Conservation (phyloP, 1,284 basidiomycete species). For the Malassezia arunalokei region DNA sequence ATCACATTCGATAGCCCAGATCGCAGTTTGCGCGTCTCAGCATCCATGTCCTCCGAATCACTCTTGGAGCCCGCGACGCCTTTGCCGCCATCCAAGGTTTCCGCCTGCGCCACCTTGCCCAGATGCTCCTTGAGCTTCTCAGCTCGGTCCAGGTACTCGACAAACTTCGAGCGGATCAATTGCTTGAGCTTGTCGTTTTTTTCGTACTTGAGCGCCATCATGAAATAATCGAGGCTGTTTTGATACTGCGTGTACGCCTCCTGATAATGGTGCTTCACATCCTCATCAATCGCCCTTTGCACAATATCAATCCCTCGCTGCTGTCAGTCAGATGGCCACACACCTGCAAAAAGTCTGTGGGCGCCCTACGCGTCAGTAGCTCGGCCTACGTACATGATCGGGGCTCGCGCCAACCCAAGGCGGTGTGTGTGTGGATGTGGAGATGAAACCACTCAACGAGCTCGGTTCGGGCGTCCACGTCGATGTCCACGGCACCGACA, state of each 20-base stretch:
- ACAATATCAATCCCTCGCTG: conserved; percentile 91
- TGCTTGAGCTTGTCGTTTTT: conserved; percentile 87
- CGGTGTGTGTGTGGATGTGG: no score
- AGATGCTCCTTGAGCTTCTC: conserved; percentile 70
- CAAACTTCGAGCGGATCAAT: conserved; percentile 77
- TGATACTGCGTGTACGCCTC: conserved; percentile 80
- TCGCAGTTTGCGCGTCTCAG: conserved; percentile 87
- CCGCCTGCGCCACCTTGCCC: conserved; percentile 46
- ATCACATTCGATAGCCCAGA: conserved; percentile 79
- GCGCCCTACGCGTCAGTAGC: conserved; percentile 3
- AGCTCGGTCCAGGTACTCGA: conserved; percentile 81
- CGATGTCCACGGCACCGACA: no score
- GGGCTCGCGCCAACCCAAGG: no score
- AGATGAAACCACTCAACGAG: no score
- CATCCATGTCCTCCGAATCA: conserved; percentile 64
- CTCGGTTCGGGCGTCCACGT: no score
- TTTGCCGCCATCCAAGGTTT: conserved; percentile 50
- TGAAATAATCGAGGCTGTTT: conserved; percentile 94
- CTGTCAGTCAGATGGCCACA: background rate
- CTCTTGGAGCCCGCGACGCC: conserved; percentile 41
- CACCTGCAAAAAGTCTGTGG: conserved; percentile 14
- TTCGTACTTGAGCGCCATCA: conserved; percentile 82
- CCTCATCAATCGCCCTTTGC: conserved; percentile 86
- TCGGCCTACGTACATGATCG: conserved; percentile 2
- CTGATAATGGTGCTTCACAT: conserved; percentile 81